Base-by-base conservation (phyloP, 495 filamentous ascomycete species). In the Elaphomyces granulatus region DNA sequence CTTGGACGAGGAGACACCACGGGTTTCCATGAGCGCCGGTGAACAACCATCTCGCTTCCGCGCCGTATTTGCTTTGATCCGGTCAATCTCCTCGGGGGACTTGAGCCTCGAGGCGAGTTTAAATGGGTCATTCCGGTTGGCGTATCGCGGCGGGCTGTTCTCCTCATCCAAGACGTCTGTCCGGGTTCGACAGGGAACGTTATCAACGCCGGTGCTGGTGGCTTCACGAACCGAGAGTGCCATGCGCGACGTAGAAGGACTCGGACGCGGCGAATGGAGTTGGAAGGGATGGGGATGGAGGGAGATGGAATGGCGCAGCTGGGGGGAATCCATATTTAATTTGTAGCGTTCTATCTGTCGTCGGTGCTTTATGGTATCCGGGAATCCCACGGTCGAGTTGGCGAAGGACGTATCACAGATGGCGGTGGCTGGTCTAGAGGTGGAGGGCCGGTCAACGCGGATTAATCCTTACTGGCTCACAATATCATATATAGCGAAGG, bases 41-140 rank as follows among this genome's bases (percentile, higher is more conserved):
- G 59, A 58, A 51, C 57, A 66, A 33, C 55, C 60, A 45, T 74
- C 71, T 19, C 83, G 77, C 59, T 90, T 94, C 36, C 80, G 75
- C 3, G 81, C 79, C 15, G 75, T 86, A 52, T 88, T 93, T 34
- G 84, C 83, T 43, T 75, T 75, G 45, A 98, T 88, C 41, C 71
- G 66, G 15, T 75, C 71, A 44, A 98, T 77, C 56, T 96, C 84
- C 14, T 70, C 71, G 10, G 76, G 61, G 26, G 81, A 70, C 61
- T 95, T 98, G 43, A 88, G 70, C 32, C 72, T 77, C 3, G 74
- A 75, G 2, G 84, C 80, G 1, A 98, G 76, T 42, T 75, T 74
- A 56, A 82, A 87, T 0, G 90, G 90, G 53, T 98, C 90, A 46
- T 72, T 78, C 33, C 69, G 71, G 14, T 46, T 49, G 21, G 68